These are phyloP conservation scores for Cubamyces lactineus DNA, from an alignment of 768 basidiomycete species.

Conservation along the genomic window DNA sequence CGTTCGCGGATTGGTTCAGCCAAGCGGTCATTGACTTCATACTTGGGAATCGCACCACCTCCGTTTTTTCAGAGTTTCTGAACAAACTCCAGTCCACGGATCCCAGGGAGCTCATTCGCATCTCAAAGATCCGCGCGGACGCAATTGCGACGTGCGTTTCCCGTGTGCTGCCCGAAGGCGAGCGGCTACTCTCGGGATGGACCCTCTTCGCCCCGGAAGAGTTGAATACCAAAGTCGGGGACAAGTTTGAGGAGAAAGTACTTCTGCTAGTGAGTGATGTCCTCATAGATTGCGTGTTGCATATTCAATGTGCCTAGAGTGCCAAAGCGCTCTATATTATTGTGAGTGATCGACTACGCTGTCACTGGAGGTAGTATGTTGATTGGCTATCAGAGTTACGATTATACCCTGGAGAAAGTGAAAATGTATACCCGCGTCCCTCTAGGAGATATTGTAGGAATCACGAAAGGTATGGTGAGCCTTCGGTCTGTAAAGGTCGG, in stretches of 20 bases:
- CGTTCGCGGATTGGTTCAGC: constrained; percentile 94
- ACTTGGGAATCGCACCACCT: constrained; percentile 82
- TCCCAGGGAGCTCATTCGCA: constrained; percentile 82
- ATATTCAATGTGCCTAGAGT: constrained; percentile 34
- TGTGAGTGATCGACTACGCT: constrained; percentile 46
- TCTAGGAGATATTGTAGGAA: constrained; percentile 72
- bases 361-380: not conserved
- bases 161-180: constrained; percentile 40
- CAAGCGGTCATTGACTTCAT: constrained; percentile 95
- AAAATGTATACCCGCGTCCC: constrained; percentile 89
- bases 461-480: constrained; percentile 68
- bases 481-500: too few relatives aligned
- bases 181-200: constrained; percentile 85
- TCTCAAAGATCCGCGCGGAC: constrained; percentile 88
- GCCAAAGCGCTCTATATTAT: constrained; percentile 71
- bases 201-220: constrained; percentile 87
- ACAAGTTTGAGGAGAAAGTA: constrained; percentile 94
- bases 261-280: constrained; percentile 70
- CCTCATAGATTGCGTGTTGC: constrained; percentile 26
- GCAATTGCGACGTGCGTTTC: constrained; percentile 90
- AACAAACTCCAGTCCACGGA: constrained; percentile 89
- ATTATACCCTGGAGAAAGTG: constrained; percentile 92
- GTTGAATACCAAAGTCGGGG: constrained; percentile 67
- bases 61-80: constrained; percentile 94
- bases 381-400: constrained; percentile 68